phyloP scores from a whole-genome alignment of 257 asterid species.

The Gentiana dahurica region DNA sequence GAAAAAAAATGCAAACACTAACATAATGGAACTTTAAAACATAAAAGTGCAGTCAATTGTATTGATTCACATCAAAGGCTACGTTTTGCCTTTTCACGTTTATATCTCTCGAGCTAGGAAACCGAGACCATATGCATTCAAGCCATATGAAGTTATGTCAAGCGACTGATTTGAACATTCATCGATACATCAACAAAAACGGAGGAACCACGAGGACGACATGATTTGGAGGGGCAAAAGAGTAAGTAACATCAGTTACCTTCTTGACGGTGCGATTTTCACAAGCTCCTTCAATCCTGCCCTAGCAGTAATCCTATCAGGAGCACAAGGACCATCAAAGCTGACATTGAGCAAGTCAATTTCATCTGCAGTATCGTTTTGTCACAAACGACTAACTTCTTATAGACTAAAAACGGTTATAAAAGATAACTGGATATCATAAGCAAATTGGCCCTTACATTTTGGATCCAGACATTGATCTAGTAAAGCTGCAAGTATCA shows the following conservation, averaged over 20 bases:
- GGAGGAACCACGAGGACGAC: background rate
- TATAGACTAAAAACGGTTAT: background rate
- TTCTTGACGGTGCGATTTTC: slow-evolving; percentile 63
- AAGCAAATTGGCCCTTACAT: slow-evolving; percentile 36
- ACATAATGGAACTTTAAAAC: too few species aligned
- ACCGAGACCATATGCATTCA: background rate
- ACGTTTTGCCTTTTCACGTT: too few species aligned
- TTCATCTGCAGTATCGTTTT: slow-evolving; percentile 47
- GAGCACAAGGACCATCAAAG: slow-evolving; percentile 82
- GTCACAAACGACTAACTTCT: slow-evolving; percentile 13
- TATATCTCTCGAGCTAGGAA: background rate
- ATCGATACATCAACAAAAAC: too few species aligned
- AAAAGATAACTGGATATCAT: too few species aligned
- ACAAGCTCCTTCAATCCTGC: slow-evolving; percentile 82
- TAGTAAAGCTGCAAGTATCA: slow-evolving; percentile 83
- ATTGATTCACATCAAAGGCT: too few species aligned
- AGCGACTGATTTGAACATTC: too few species aligned
- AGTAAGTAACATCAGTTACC: slow-evolving; percentile 24
- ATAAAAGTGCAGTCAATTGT: too few species aligned
- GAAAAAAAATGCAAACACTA: background rate
- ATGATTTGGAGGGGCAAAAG: background rate
- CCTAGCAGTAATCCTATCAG: slow-evolving; percentile 86
- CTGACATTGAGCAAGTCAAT: slow-evolving; percentile 92
- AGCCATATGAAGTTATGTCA: background rate
- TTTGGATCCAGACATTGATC: slow-evolving; percentile 71